Percentiles rank a stretch among this genome's conserved stretches.
phyloP scores from a whole-genome alignment of 208 protist species.

The Trypanosoma conorhini region DNA sequence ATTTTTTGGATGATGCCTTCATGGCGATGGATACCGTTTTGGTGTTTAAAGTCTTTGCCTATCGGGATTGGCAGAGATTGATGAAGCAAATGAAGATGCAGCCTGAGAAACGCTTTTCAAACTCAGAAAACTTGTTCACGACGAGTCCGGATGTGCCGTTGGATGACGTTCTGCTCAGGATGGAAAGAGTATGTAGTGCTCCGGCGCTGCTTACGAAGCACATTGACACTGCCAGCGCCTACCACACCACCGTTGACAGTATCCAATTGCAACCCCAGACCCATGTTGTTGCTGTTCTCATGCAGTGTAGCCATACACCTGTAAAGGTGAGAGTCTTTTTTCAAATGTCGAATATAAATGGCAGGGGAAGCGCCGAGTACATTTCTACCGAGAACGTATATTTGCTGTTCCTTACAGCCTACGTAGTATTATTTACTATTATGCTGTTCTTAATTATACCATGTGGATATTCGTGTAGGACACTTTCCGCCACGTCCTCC shows the following conservation, averaged over 20 bases:
- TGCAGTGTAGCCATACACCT: slow-evolving; percentile 61
- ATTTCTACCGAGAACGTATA: slow-evolving; percentile 2
- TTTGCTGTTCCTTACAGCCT: slow-evolving; percentile 7
- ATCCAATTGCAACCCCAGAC: slow-evolving; percentile 26
- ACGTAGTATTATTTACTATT: slow-evolving; percentile 2
- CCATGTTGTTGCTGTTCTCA: slow-evolving; percentile 46
- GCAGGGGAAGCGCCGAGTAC: slow-evolving; percentile 10
- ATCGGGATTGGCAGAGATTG: slow-evolving; percentile 44
- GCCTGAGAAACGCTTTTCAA: neutral
- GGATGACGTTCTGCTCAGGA: too few species aligned
- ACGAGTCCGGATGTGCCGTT: too few species aligned
- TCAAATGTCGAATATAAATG: slow-evolving; percentile 4
- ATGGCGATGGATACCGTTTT: slow-evolving; percentile 27
- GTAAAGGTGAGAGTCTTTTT: slow-evolving; percentile 26
- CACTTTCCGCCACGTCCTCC: neutral
- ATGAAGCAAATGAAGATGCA: neutral
- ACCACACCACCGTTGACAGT: neutral
- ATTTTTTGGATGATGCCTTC: neutral
- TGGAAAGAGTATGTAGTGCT: neutral
- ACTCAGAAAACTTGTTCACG: neutral
- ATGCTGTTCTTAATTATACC: slow-evolving; percentile 14
- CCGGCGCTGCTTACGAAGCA: neutral
- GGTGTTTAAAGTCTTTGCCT: slow-evolving; percentile 52
- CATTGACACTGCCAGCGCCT: neutral
- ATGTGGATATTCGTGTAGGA: neutral